Evolutionary conservation across 805 yeast species (phyloP).

Genomic region (Brettanomyces naardenensis): DNA sequence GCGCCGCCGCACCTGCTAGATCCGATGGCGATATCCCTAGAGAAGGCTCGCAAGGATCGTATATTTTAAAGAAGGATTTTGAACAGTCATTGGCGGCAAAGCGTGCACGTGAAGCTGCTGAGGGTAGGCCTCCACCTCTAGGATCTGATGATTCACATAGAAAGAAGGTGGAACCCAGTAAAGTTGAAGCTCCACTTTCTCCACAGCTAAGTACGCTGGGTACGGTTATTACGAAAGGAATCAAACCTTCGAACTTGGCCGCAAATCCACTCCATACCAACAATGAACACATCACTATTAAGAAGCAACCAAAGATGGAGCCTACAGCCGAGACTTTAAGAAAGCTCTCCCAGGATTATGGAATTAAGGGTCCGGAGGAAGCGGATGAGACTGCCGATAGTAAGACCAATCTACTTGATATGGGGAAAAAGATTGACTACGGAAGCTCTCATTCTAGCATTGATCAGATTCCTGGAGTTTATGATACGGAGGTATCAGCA

Average conservation of each 20-base stretch:
- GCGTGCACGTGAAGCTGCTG: neutral
- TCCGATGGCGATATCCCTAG: neutral
- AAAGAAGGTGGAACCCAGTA: neutral
- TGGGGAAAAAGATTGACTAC: neutral
- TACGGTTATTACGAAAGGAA: constrained; percentile 21
- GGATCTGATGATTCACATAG: neutral
- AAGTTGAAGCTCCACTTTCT: neutral
- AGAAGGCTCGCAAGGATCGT: neutral
- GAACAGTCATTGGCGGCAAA: neutral
- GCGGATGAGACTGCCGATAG: constrained; percentile 3
- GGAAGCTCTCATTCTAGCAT: constrained; percentile 5
- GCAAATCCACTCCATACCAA: constrained; percentile 60
- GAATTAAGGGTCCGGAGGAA: neutral
- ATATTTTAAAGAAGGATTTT: constrained; percentile 2
- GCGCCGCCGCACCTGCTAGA: neutral
- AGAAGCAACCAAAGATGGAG: constrained; percentile 39
- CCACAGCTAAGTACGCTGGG: constrained; percentile 10
- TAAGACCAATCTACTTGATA: neutral
- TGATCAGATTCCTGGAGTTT: constrained; percentile 22
- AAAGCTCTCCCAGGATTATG: neutral
- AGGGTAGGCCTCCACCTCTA: neutral
- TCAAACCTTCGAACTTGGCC: constrained; percentile 59
- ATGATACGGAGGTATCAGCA: constrained; percentile 37
- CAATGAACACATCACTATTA: constrained; percentile 61
- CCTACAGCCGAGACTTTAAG: neutral